Percentiles rank a stretch among this genome's conserved stretches.
Conservation (phyloP, 176 grass and related monocot species). For the Areca catechu region DNA sequence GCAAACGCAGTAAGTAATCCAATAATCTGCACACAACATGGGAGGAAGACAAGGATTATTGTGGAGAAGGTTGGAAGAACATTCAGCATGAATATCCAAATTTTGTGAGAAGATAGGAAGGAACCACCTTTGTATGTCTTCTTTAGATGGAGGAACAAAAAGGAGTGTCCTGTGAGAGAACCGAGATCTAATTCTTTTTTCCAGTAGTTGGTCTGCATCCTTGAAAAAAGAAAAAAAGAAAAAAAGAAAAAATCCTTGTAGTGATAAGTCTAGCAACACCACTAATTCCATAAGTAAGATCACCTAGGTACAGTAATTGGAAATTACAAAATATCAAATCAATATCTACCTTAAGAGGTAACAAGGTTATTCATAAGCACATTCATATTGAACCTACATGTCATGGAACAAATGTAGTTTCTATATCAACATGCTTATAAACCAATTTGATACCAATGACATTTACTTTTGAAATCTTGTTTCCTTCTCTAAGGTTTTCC, state of each 20-base stretch:
- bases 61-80: neutral
- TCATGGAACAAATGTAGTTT: no score
- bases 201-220: constrained; percentile 88
- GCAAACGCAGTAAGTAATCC: constrained; percentile 59
- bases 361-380: no score
- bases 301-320: no score
- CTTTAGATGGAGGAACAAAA: constrained; percentile 69
- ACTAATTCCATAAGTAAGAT: no score
- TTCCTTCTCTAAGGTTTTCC: no score
- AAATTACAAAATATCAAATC: no score
- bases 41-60: neutral
- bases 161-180: constrained; percentile 84
- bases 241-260: neutral
- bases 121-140: constrained; percentile 40
- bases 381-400: no score
- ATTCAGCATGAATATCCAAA: neutral
- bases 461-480: no score
- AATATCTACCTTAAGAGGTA: no score
- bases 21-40: constrained; percentile 43
- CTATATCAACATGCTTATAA: no score
- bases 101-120: constrained; percentile 2
- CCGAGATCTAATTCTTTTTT: constrained; percentile 92
- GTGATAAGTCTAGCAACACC: no score
- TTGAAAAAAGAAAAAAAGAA: constrained; percentile 25
- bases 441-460: no score